Evolutionary conservation across 805 yeast species (phyloP).

Genomic region (Zygosaccharomyces siamensis): DNA sequence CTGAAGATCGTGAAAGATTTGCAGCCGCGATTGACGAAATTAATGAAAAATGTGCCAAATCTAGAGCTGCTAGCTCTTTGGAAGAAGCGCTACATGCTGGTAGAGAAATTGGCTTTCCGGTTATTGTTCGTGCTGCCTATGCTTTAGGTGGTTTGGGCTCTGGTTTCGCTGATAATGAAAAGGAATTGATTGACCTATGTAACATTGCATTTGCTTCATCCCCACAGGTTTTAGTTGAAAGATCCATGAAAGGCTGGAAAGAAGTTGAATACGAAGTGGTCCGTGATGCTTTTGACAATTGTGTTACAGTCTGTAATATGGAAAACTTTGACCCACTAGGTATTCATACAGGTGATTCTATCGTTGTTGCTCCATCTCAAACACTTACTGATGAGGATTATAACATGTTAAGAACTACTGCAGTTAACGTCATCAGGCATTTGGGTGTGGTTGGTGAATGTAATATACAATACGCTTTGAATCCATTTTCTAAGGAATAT

Average conservation of each 20-base stretch:
- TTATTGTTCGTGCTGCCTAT: conserved; percentile 94
- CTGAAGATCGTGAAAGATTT: conserved; percentile 96
- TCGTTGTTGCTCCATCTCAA: conserved; percentile 98
- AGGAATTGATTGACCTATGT: conserved; percentile 78
- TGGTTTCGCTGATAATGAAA: conserved; percentile 89
- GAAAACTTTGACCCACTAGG: conserved; percentile 98
- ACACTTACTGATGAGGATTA: conserved; percentile 95
- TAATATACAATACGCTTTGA: conserved; percentile 93
- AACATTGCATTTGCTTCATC: conserved; percentile 90
- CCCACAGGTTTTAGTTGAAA: conserved; percentile 93
- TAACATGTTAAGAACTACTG: conserved; percentile 96
- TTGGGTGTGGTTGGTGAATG: conserved; percentile 99
- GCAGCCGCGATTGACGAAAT: conserved; percentile 94
- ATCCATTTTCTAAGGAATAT: conserved; percentile 90
- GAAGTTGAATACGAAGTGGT: conserved; percentile 98
- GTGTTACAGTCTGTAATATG: conserved; percentile 99
- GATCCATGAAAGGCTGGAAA: conserved; percentile 98
- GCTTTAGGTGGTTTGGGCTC: conserved; percentile 98
- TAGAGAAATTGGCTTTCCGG: conserved; percentile 84
- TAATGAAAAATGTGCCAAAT: conserved; percentile 90
- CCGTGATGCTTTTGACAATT: conserved; percentile 93
- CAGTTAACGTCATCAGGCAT: conserved; percentile 94
- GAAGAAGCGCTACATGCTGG: conserved; percentile 85
- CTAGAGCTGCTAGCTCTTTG: conserved; percentile 75
- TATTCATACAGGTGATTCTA: conserved; percentile 98